A percentile compares a stretch with the other conserved stretches of the same genome.
These are phyloP conservation scores for Diutina siamensis DNA, from an alignment of 1,139 yeast species.

Conservation along the genomic window DNA sequence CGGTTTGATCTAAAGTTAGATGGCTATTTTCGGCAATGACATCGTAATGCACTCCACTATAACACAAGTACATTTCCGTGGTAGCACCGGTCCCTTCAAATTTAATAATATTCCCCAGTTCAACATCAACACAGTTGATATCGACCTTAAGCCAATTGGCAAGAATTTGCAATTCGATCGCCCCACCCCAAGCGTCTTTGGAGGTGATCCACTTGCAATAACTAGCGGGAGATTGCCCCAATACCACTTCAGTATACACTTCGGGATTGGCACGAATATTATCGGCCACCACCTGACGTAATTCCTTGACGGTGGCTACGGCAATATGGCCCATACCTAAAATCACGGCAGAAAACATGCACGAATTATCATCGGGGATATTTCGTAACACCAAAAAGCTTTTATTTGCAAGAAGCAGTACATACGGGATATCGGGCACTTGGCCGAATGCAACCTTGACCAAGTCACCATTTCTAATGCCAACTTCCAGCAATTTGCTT, in stretches of 20 bases:
- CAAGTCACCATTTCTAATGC: constrained; percentile 50
- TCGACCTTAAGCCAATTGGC: constrained; percentile 42
- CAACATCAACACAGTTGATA: constrained; percentile 58
- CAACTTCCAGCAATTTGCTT: constrained; percentile 22
- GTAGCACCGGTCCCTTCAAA: constrained; percentile 31
- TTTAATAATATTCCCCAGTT: constrained; percentile 46
- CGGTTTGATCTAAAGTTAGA: constrained; percentile 12
- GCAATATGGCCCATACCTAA: constrained; percentile 33
- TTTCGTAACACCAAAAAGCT: constrained; percentile 38
- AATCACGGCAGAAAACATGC: constrained; percentile 60
- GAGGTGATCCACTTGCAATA: constrained; percentile 54
- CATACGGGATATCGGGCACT: constrained; percentile 19
- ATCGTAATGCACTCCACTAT: constrained; percentile 73
- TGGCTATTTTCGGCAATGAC: constrained; percentile 34
- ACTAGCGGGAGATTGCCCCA: constrained; percentile 39
- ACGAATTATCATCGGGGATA: constrained; percentile 72
- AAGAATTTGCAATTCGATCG: constrained; percentile 62
- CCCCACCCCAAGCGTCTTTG: constrained; percentile 76
- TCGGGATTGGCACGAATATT: constrained; percentile 33
- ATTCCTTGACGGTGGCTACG: constrained; percentile 22
- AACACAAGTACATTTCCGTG: constrained; percentile 43
- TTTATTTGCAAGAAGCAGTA: constrained; percentile 12
- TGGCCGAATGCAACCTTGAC: constrained; percentile 12
- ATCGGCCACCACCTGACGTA: constrained; percentile 36
- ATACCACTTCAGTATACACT: constrained; percentile 43